phyloP scores from a whole-genome alignment of 768 basidiomycete genomes.

The Cystofilobasidium capitatum region DNA sequence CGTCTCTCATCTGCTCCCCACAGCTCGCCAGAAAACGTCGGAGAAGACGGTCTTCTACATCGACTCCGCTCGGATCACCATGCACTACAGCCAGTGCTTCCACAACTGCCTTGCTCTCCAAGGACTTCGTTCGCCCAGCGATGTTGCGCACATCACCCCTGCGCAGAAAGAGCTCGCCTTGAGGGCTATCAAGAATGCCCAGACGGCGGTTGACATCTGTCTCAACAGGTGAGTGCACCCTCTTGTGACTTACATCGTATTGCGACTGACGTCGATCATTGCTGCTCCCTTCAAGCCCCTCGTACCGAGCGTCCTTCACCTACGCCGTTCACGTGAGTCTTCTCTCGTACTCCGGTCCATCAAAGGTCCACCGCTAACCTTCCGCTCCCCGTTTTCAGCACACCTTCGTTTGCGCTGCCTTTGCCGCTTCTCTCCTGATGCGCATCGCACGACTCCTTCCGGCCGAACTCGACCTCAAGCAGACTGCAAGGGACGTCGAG shows the following conservation, averaged over 20 bases:
- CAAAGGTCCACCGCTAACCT: no score
- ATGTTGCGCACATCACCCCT: constrained; percentile 70
- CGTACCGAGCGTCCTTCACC: constrained; percentile 6
- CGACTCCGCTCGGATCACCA: not conserved
- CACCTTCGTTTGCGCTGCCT: constrained; percentile 66
- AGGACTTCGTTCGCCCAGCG: constrained; percentile 66
- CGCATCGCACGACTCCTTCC: constrained; percentile 81
- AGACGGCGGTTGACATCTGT: constrained; percentile 69
- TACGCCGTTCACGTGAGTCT: constrained; percentile 3
- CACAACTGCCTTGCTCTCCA: constrained; percentile 37
- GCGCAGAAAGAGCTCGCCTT: constrained; percentile 70
- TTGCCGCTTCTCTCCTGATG: constrained; percentile 79
- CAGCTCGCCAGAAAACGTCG: not conserved
- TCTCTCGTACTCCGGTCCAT: no score
- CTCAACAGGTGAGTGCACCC: constrained; percentile 41
- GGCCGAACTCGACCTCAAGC: constrained; percentile 63
- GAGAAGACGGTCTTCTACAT: constrained; percentile 17
- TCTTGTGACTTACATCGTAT: no score
- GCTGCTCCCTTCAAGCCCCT: not conserved
- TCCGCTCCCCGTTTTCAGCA: not conserved
- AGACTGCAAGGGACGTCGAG: constrained; percentile 69
- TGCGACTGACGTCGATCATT: not conserved
- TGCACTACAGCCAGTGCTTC: constrained; percentile 32
- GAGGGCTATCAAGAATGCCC: constrained; percentile 73
- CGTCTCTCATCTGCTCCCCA: not conserved